Conservation (phyloP, 306 rosid genomes). For the Leucaena leucocephala region DNA sequence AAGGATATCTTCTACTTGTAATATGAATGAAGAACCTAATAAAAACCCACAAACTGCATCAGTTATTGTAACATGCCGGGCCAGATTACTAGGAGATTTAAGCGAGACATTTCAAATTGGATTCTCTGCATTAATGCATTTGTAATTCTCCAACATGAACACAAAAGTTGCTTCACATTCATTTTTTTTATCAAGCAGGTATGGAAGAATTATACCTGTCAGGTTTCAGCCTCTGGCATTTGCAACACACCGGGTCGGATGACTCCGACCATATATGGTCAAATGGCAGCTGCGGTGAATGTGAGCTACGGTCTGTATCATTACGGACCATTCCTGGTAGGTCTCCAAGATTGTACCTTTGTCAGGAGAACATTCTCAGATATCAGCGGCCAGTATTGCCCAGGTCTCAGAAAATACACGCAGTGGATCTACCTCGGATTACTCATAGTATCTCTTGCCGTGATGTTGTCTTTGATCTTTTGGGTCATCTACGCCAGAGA, state of each 20-base stretch:
- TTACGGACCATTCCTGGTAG: conserved; percentile 76
- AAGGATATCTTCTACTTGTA: too few relatives aligned
- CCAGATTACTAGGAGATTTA: too few relatives aligned
- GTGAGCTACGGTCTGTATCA: conserved; percentile 69
- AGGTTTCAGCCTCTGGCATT: conserved; percentile 48
- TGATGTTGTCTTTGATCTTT: conserved; percentile 81
- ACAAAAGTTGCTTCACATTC: conserved; percentile 16
- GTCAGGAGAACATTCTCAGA: conserved; percentile 65
- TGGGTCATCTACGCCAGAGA: conserved; percentile 95
- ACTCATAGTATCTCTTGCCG: conserved; percentile 65
- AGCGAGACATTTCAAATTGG: too few relatives aligned
- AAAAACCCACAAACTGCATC: too few relatives aligned
- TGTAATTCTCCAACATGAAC: not conserved
- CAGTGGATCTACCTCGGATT: conserved; percentile 73
- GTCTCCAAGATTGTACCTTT: conserved; percentile 74
- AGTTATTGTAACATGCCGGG: too few relatives aligned
- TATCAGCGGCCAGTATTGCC: conserved; percentile 61
- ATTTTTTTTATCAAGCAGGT: conserved; percentile 54
- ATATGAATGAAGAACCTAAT: too few relatives aligned
- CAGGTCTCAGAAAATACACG: conserved; percentile 54
- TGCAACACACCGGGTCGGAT: conserved; percentile 70
- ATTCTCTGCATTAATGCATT: not conserved
- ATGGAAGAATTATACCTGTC: conserved; percentile 65
- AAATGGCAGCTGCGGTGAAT: conserved; percentile 63
- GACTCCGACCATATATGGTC: conserved; percentile 62